Conservation (phyloP, 2,329 filamentous ascomycete genomes). For the Microcyclospora pomicola region DNA sequence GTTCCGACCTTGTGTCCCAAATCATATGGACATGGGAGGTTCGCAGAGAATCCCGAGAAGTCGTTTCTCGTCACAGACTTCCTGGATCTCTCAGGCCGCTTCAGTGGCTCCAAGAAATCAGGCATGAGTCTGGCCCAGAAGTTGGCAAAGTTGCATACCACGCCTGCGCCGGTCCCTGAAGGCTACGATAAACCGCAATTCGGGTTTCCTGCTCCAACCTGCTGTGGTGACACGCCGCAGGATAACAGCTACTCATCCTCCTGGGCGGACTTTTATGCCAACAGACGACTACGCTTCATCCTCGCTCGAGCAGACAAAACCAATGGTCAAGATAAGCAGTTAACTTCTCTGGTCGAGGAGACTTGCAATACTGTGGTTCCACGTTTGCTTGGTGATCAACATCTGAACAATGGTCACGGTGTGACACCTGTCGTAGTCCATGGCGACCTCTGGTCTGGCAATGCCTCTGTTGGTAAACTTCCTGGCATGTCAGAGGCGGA, state of each 20-base stretch:
- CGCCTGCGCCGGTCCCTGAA: slow-evolving; percentile 51
- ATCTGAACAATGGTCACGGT: slow-evolving; percentile 45
- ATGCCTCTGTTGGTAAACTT: slow-evolving; percentile 55
- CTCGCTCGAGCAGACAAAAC: slow-evolving; percentile 41
- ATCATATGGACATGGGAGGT: slow-evolving; percentile 56
- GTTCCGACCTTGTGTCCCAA: slow-evolving; percentile 65
- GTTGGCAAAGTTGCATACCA: slow-evolving; percentile 65
- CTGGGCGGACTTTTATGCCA: slow-evolving; percentile 78
- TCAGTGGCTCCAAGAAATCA: slow-evolving; percentile 20
- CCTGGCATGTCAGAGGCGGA: slow-evolving; percentile 41
- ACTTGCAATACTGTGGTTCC: slow-evolving; percentile 57
- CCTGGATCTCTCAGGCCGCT: slow-evolving; percentile 44
- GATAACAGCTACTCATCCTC: slow-evolving; percentile 58
- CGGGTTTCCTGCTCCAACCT: slow-evolving; percentile 74
- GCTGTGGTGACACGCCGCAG: slow-evolving; percentile 73
- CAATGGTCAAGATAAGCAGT: slow-evolving; percentile 50
- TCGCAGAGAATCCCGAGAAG: slow-evolving; percentile 34
- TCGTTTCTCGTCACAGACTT: slow-evolving; percentile 62
- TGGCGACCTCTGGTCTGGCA: slow-evolving; percentile 89
- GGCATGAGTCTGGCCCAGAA: slow-evolving; percentile 55
- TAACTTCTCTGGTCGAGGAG: slow-evolving; percentile 50
- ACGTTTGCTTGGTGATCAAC: slow-evolving; percentile 54
- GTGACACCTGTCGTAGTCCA: slow-evolving; percentile 72
- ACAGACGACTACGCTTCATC: slow-evolving; percentile 58
- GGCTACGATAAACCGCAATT: slow-evolving; percentile 51